These are phyloP conservation scores for Flaveria bidentis DNA, from an alignment of 129 eudicot genomes.

Conservation along the genomic window DNA sequence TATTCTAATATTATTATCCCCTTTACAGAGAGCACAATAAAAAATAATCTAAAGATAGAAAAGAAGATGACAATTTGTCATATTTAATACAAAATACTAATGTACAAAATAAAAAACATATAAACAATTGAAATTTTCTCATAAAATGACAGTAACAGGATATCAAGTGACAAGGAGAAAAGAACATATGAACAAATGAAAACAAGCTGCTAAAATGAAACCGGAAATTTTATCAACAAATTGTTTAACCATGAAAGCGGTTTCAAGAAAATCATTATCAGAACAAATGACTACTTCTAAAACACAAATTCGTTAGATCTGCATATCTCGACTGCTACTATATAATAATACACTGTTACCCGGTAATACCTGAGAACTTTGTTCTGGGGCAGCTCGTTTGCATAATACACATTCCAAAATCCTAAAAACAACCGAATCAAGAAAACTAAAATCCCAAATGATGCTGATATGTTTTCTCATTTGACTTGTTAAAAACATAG, in stretches of 20 bases:
- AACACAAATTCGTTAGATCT: constrained; percentile 16
- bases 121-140: too few species aligned
- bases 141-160: not conserved
- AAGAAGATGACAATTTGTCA: too few species aligned
- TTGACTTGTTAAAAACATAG: constrained; percentile 9
- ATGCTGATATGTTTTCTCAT: constrained; percentile 1
- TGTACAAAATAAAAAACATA: too few species aligned
- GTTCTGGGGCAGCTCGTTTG: too few species aligned
- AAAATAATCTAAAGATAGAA: too few species aligned
- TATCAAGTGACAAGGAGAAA: not conserved
- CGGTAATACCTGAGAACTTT: too few species aligned
- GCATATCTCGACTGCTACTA: constrained; percentile 3
- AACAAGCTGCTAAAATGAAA: constrained; percentile 8
- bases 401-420: constrained; percentile 11
- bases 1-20: too few species aligned
- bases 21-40: too few species aligned
- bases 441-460: not conserved
- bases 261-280: constrained; percentile 13
- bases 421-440: constrained; percentile 16
- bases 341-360: not conserved
- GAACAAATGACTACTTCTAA: constrained; percentile 3
- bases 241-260: constrained; percentile 13
- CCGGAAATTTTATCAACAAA: constrained; percentile 20
- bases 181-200: not conserved
- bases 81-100: too few species aligned